Percentiles rank a stretch among this genome's conserved stretches.
Evolutionary conservation across 2,329 filamentous ascomycete species (phyloP).

Genomic region (Sarocladium oryzae): DNA sequence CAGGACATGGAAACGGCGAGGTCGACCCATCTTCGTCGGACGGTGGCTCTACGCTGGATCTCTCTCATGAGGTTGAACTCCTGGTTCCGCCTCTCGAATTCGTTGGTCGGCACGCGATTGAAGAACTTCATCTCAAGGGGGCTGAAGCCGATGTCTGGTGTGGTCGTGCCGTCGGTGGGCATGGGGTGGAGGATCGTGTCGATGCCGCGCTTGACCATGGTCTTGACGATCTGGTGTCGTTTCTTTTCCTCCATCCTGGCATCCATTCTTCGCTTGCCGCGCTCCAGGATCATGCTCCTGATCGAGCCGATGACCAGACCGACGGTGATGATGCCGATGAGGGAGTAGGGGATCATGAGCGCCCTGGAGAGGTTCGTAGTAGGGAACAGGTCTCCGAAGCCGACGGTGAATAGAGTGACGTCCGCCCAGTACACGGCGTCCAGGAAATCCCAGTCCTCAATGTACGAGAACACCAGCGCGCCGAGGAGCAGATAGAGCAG

Average conservation of each 20-base stretch:
- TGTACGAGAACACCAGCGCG: conserved; percentile 63
- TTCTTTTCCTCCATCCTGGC: conserved; percentile 55
- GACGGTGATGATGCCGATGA: conserved; percentile 76
- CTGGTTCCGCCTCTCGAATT: conserved; percentile 56
- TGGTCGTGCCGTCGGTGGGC: conserved; percentile 13
- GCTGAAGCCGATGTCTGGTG: conserved; percentile 3
- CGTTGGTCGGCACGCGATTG: conserved; percentile 21
- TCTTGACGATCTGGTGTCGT: conserved; percentile 40
- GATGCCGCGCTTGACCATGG: conserved; percentile 37
- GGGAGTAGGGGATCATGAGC: conserved; percentile 75
- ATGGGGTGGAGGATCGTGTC: conserved; percentile 46
- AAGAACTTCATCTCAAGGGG: conserved; percentile 10
- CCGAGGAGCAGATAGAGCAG: conserved; percentile 76
- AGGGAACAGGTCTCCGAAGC: conserved; percentile 51
- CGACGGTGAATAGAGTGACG: conserved; percentile 60
- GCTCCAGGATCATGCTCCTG: conserved; percentile 56
- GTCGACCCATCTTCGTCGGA: conserved; percentile 67
- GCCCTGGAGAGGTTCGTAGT: conserved; percentile 53
- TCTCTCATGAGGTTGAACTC: conserved; percentile 77
- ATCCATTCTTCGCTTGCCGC: conserved; percentile 46
- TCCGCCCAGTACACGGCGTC: conserved; percentile 78
- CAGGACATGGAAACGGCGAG: conserved; percentile 60
- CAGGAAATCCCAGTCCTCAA: conserved; percentile 70
- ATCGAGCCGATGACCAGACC: conserved; percentile 80
- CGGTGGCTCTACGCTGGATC: conserved; percentile 62